phyloP scores from a whole-genome alignment of 2,329 filamentous ascomycete species.

The Metarhizium humberi region DNA sequence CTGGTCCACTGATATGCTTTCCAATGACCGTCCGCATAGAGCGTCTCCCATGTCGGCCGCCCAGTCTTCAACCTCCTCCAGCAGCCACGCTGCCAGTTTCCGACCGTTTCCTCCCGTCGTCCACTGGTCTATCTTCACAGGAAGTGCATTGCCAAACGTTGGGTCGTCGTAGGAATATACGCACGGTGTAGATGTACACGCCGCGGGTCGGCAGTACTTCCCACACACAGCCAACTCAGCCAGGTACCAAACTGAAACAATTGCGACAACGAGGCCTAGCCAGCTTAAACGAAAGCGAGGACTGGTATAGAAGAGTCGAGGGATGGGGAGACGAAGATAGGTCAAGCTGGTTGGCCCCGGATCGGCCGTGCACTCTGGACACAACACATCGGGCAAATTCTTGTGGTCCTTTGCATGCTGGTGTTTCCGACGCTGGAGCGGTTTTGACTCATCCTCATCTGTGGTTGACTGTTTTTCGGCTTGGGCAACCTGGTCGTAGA shows the following conservation, averaged over 20 bases:
- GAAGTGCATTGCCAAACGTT: conserved; percentile 49
- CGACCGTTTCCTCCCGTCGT: conserved; percentile 42
- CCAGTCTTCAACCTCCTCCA: conserved; percentile 37
- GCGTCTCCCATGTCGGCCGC: conserved; percentile 39
- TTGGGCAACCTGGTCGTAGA: conserved; percentile 42
- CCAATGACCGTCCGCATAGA: conserved; percentile 34
- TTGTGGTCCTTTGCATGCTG: background rate
- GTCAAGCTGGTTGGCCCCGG: conserved; percentile 14
- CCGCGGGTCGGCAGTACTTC: conserved; percentile 43
- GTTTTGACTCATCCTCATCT: conserved; percentile 1
- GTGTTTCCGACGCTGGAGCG: background rate
- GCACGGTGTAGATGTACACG: conserved; percentile 38
- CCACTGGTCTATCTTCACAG: conserved; percentile 56
- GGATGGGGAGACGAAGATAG: conserved; percentile 34
- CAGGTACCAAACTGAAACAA: conserved; percentile 42
- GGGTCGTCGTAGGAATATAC: conserved; percentile 50
- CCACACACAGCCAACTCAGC: conserved; percentile 45
- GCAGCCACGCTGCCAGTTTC: conserved; percentile 21
- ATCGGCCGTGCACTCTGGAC: conserved; percentile 10
- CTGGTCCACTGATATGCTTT: conserved; percentile 29
- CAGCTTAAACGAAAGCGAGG: conserved; percentile 38
- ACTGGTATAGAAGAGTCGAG: conserved; percentile 34
- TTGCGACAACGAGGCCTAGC: conserved; percentile 34
- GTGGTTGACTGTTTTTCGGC: conserved; percentile 17
- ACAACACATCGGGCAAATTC: conserved; percentile 5